phyloP scores from a whole-genome alignment of 2,329 filamentous ascomycete species.

The Cyanodermella asteris region DNA sequence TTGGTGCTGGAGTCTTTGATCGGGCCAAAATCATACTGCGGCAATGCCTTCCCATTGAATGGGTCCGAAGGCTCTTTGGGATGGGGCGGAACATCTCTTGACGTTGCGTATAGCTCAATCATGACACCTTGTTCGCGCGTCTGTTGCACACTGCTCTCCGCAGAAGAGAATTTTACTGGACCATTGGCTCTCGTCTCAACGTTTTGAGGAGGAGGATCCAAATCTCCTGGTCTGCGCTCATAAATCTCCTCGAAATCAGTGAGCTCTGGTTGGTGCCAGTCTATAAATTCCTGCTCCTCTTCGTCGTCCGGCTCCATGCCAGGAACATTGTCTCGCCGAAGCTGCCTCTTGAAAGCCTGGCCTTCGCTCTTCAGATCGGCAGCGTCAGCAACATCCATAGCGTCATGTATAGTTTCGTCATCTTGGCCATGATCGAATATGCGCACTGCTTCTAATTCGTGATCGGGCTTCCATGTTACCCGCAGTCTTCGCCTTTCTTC shows the following conservation, averaged over 20 bases:
- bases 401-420: slow-evolving; percentile 36
- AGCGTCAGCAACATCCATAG: slow-evolving; percentile 34
- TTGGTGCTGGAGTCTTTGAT: too few species aligned
- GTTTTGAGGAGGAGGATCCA: slow-evolving; percentile 15
- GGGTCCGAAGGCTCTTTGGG: slow-evolving; percentile 23
- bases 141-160: slow-evolving; percentile 21
- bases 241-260: slow-evolving; percentile 19
- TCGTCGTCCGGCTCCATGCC: slow-evolving; percentile 39
- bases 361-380: slow-evolving; percentile 37
- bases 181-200: slow-evolving; percentile 23
- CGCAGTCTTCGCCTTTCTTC: slow-evolving; percentile 38
- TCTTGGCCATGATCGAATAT: slow-evolving; percentile 41
- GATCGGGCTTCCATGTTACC: slow-evolving; percentile 37
- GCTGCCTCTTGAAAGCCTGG: slow-evolving; percentile 26
- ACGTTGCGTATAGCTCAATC: slow-evolving; percentile 25
- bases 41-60: too few species aligned
- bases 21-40: too few species aligned
- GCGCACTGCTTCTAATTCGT: slow-evolving; percentile 31
- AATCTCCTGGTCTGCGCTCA: too few species aligned
- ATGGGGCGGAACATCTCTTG: slow-evolving; percentile 22
- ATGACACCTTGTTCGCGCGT: slow-evolving; percentile 24
- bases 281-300: slow-evolving; percentile 18
- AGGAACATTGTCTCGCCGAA: slow-evolving; percentile 30
- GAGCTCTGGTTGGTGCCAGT: slow-evolving; percentile 10
- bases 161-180: slow-evolving; percentile 16